phyloP scores from a whole-genome alignment of 495 filamentous ascomycete genomes.

The Lasiosphaeria hispida region DNA sequence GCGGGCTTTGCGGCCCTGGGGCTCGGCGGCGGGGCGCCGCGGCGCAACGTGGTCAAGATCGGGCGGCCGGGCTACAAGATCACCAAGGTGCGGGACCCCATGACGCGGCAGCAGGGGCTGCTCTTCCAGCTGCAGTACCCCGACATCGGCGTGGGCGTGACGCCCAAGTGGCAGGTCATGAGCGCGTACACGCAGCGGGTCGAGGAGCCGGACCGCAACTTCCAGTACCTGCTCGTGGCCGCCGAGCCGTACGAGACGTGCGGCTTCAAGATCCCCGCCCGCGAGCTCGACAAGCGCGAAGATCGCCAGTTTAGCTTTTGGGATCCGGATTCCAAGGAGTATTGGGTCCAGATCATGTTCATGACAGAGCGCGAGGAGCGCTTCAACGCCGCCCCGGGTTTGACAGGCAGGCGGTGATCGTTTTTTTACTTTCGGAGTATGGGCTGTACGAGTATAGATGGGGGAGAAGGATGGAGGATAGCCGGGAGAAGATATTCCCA shows the following conservation, averaged over 20 bases:
- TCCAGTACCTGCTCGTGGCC: constrained; percentile 91
- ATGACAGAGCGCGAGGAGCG: constrained; percentile 98
- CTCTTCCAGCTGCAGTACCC: constrained; percentile 96
- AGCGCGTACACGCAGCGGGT: constrained; percentile 94
- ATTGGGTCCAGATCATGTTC: constrained; percentile 98
- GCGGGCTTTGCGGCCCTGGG: constrained; percentile 58
- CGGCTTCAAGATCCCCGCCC: constrained; percentile 91
- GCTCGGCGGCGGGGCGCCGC: constrained; percentile 49
- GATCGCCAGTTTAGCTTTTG: constrained; percentile 92
- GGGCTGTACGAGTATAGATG: neutral
- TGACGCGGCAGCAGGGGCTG: constrained; percentile 84
- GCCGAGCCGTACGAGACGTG: constrained; percentile 98
- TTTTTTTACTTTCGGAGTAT: neutral
- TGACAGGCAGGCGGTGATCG: constrained; percentile 52
- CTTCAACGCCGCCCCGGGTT: constrained; percentile 87
- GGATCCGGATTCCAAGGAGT: constrained; percentile 94
- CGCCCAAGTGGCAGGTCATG: constrained; percentile 92
- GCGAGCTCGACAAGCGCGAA: constrained; percentile 83
- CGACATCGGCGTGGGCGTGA: constrained; percentile 74
- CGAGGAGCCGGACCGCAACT: constrained; percentile 89
- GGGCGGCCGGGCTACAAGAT: constrained; percentile 97
- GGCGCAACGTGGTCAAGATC: constrained; percentile 94
- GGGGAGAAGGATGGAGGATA: neutral
- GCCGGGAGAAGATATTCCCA: neutral
- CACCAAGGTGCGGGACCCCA: constrained; percentile 87